Conservation (phyloP, 179 eudicot species). For the Silene coronaria region DNA sequence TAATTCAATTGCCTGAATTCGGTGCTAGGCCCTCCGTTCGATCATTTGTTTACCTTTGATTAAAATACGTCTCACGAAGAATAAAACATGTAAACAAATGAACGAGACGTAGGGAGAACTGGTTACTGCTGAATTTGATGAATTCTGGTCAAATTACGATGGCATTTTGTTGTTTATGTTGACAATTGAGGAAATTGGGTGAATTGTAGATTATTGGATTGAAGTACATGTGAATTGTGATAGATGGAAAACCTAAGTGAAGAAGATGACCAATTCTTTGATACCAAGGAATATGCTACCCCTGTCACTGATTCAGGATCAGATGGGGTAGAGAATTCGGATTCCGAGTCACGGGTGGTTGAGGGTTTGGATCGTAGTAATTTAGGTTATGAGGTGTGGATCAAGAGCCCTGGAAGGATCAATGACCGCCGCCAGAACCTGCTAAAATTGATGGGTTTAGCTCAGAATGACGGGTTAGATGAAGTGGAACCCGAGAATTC, state of each 20-base stretch:
- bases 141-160: slow-evolving; percentile 6
- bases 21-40: too few relatives aligned
- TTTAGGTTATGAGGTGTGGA: slow-evolving; percentile 67
- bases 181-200: slow-evolving; percentile 21
- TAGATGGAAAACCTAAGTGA: slow-evolving; percentile 33
- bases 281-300: slow-evolving; percentile 49
- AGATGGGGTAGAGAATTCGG: slow-evolving; percentile 45
- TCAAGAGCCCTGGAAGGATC: slow-evolving; percentile 45
- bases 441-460: slow-evolving; percentile 52
- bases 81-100: too few relatives aligned
- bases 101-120: too few relatives aligned
- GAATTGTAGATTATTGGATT: slow-evolving; percentile 25
- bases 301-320: slow-evolving; percentile 55
- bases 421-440: slow-evolving; percentile 54
- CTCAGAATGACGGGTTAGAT: slow-evolving; percentile 14
- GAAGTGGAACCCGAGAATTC: slow-evolving; percentile 26
- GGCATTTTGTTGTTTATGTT: neutral
- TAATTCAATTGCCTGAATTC: too few relatives aligned
- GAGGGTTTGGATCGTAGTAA: slow-evolving; percentile 22
- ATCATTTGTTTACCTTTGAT: too few relatives aligned
- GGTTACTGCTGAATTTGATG: slow-evolving; percentile 7
- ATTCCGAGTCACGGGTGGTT: slow-evolving; percentile 31
- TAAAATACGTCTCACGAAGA: too few relatives aligned
- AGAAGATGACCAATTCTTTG: slow-evolving; percentile 63
- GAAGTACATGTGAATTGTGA: slow-evolving; percentile 15